phyloP scores from a whole-genome alignment of 106 monocot genomes.

The Allium cepa region DNA sequence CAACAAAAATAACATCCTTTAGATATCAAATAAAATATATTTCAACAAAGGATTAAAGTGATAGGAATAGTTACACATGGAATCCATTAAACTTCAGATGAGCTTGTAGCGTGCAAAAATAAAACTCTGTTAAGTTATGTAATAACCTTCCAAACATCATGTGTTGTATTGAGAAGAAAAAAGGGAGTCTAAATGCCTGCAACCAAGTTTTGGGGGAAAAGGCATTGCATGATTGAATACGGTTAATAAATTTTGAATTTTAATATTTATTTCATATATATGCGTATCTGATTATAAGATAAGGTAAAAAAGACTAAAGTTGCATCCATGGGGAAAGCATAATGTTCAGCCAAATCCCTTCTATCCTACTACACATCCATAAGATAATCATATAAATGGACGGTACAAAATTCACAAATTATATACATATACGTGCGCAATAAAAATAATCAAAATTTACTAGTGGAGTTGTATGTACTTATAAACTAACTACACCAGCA shows the following conservation, averaged over 20 bases:
- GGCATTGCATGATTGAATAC: constrained; percentile 35
- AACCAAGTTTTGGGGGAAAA: constrained; percentile 64
- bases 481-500: constrained; percentile 31
- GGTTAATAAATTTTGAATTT: neutral
- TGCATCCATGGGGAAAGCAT: constrained; percentile 56
- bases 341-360: constrained; percentile 47
- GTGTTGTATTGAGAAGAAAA: constrained; percentile 56
- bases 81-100: too few relatives aligned
- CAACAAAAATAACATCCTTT: neutral
- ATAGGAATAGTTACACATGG: too few relatives aligned
- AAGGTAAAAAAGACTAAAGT: constrained; percentile 29
- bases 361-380: constrained; percentile 39
- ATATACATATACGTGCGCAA: too few relatives aligned
- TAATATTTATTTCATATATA: too few relatives aligned
- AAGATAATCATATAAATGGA: neutral
- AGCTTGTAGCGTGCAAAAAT: too few relatives aligned
- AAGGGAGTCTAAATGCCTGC: constrained; percentile 35
- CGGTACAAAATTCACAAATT: too few relatives aligned
- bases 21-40: neutral
- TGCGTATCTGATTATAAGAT: neutral
- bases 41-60: neutral
- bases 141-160: constrained; percentile 64
- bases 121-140: neutral
- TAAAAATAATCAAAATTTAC: too few relatives aligned
- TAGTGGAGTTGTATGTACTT: constrained; percentile 17